These are phyloP conservation scores for Nissolia schottii DNA, from an alignment of 306 rosid genomes.

Conservation along the genomic window DNA sequence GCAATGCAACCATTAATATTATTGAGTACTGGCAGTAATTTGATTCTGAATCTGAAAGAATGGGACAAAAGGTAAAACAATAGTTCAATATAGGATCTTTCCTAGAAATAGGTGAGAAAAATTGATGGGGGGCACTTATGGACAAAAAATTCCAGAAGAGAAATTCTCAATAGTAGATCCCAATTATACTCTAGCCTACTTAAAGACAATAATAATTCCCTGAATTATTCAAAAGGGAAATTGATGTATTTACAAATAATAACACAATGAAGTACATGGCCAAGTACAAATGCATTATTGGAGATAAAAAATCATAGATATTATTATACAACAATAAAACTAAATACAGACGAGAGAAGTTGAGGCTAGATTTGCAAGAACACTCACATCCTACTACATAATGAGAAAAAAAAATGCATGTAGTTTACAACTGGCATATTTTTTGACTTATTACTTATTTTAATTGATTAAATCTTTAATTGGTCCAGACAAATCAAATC, in stretches of 20 bases:
- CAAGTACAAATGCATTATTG: constrained; percentile 26
- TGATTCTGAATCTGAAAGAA: neutral
- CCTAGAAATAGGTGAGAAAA: constrained; percentile 35
- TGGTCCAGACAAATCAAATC: constrained; percentile 27
- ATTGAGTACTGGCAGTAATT: neutral
- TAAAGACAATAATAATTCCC: constrained; percentile 12
- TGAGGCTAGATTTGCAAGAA: constrained; percentile 13
- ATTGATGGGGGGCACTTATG: constrained; percentile 16
- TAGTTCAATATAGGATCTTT: constrained; percentile 18
- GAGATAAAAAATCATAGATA: neutral
- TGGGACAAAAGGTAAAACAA: neutral
- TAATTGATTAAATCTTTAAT: constrained; percentile 5
- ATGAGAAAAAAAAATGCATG: neutral
- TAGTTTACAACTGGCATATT: constrained; percentile 19
- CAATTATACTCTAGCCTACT: constrained; percentile 22
- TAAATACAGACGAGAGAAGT: neutral
- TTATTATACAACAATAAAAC: neutral
- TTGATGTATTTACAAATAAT: neutral
- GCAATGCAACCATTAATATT: neutral
- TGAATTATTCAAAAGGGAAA: constrained; percentile 4
- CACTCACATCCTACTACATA: constrained; percentile 14
- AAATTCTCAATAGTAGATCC: constrained; percentile 11
- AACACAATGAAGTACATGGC: constrained; percentile 11
- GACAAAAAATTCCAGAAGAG: constrained; percentile 23
- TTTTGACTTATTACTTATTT: neutral